Evolutionary conservation across 371 early-diverging fungal genomes (phyloP).

Genomic region (Dichotomocladium elegans): DNA sequence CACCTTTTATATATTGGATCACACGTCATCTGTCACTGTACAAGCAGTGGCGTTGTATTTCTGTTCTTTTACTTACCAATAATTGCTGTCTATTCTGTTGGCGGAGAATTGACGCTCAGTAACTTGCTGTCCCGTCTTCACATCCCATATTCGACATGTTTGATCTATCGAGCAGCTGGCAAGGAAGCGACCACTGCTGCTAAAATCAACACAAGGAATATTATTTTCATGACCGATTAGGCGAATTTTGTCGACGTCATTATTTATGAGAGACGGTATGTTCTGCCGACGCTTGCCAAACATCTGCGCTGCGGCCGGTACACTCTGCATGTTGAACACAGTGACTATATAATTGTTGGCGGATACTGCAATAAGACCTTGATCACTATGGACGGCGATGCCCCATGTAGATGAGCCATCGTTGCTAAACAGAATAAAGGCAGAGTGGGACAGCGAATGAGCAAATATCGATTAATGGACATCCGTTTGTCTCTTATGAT

Average conservation of each 20-base stretch:
- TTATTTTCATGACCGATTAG: conserved; percentile 59
- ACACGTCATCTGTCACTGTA: background rate
- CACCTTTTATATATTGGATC: conserved; percentile 19
- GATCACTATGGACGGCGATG: conserved; percentile 50
- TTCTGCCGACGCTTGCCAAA: conserved; percentile 9
- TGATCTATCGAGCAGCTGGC: conserved; percentile 58
- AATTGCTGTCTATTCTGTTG: conserved; percentile 8
- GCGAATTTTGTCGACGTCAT: conserved; percentile 7
- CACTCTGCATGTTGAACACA: conserved; percentile 41
- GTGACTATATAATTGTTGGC: conserved; percentile 56
- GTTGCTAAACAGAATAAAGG: conserved; percentile 4
- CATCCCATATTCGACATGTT: conserved; percentile 48
- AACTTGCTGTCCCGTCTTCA: conserved; percentile 20
- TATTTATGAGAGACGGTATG: conserved; percentile 6
- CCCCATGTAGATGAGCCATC: conserved; percentile 59
- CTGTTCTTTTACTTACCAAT: conserved; percentile 14
- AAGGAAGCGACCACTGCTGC: conserved; percentile 46
- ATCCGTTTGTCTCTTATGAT: background rate
- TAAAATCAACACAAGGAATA: conserved; percentile 60
- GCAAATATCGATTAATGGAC: background rate
- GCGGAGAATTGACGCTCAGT: conserved; percentile 6
- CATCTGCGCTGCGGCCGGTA: conserved; percentile 12
- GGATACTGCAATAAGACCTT: conserved; percentile 54
- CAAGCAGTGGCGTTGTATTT: background rate
- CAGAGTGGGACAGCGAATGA: too few relatives aligned